Conservation (phyloP, 768 basidiomycete species). For the Mycena amicta region DNA sequence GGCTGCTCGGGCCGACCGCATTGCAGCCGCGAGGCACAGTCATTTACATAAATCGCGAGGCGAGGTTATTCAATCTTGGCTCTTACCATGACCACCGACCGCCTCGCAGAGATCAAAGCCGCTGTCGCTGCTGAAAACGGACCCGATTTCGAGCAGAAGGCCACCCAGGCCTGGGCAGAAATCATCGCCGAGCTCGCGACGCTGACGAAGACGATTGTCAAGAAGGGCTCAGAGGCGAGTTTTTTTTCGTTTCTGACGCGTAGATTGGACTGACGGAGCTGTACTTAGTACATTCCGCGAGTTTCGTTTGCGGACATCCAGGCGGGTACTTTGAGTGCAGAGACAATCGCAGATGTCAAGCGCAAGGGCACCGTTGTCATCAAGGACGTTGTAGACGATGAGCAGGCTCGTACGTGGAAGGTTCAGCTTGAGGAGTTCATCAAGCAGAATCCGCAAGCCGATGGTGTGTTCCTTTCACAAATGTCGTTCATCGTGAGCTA, state of each 20-base stretch:
- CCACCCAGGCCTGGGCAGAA: conserved; percentile 51
- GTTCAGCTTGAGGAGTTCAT: conserved; percentile 50
- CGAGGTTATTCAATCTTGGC: too few species aligned
- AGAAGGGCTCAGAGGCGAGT: conserved; percentile 42
- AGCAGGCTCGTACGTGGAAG: conserved; percentile 53
- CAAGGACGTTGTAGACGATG: conserved; percentile 49
- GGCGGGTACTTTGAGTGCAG: conserved; percentile 33
- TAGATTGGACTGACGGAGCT: neutral
- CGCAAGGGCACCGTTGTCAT: conserved; percentile 55
- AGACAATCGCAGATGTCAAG: conserved; percentile 44
- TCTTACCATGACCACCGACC: neutral
- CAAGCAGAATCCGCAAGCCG: conserved; percentile 47
- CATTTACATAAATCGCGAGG: too few species aligned
- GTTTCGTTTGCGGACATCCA: conserved; percentile 51
- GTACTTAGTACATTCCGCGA: conserved; percentile 48
- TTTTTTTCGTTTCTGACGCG: neutral
- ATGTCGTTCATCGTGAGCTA: neutral
- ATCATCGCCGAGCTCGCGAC: conserved; percentile 44
- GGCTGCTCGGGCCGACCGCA: too few species aligned
- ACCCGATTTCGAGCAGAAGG: conserved; percentile 41
- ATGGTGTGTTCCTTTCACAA: conserved; percentile 32
- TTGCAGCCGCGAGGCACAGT: too few species aligned
- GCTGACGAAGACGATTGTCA: conserved; percentile 40
- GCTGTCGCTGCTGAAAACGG: neutral
- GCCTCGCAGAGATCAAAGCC: neutral